Evolutionary conservation across 2,329 filamentous ascomycete genomes (phyloP).

Genomic region (Colletotrichum aenigma): DNA sequence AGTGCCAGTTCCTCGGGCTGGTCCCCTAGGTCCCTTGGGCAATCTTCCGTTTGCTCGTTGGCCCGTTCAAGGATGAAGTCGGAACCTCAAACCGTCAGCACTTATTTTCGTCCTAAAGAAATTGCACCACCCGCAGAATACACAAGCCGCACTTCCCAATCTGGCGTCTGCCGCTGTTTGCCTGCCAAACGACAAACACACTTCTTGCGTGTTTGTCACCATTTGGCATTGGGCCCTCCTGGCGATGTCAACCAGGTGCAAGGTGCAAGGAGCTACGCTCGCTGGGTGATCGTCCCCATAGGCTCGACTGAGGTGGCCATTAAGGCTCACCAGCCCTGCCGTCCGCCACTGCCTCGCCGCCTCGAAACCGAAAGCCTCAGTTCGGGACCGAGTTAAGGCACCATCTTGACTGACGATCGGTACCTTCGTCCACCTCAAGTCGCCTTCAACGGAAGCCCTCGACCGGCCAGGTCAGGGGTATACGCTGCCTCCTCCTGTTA

Average conservation of each 20-base stretch:
- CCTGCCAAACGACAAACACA: not conserved
- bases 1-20: not conserved
- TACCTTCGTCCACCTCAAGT: not conserved
- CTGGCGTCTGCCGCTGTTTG: not conserved
- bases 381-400: not conserved
- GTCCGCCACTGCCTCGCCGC: not conserved
- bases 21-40: not conserved
- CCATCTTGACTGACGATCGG: not conserved
- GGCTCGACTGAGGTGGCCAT: not conserved
- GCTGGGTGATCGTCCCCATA: constrained; percentile 1
- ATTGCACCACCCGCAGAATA: not conserved
- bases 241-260: not conserved
- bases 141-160: not conserved
- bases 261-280: not conserved
- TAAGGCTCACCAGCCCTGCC: not conserved
- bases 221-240: not conserved
- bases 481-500: not conserved
- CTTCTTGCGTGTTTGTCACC: not conserved
- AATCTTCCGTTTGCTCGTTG: not conserved
- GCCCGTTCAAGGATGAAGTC: not conserved
- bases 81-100: constrained; percentile 4
- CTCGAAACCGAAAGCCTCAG: not conserved
- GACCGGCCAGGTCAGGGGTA: not conserved
- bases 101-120: not conserved
- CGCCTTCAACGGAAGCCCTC: not conserved